Percentiles rank a stretch among this genome's conserved stretches.
Evolutionary conservation across 164 flowering plant species (phyloP).

Genomic region (Sextonia rubra): DNA sequence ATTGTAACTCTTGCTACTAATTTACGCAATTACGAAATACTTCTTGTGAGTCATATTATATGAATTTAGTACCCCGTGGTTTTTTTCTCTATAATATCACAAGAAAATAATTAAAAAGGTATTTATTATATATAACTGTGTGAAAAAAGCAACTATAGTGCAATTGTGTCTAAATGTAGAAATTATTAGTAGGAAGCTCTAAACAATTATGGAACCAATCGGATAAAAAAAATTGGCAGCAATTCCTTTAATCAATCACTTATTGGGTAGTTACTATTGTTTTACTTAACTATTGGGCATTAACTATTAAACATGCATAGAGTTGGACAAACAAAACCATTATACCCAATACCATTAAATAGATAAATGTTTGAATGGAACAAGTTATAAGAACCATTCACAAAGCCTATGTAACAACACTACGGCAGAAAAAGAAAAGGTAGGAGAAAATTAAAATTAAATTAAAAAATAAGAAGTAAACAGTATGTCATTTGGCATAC

Average conservation of each 20-base stretch:
- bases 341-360: background rate
- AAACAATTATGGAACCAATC: background rate
- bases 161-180: background rate
- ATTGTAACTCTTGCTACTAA: too few relatives aligned
- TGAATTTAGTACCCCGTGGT: background rate
- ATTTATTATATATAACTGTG: too few relatives aligned
- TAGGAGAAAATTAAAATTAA: too few relatives aligned
- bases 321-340: background rate
- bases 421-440: too few relatives aligned
- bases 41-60: too few relatives aligned
- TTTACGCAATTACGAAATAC: too few relatives aligned
- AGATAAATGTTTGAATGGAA: too few relatives aligned
- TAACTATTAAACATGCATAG: background rate
- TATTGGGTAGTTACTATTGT: too few relatives aligned
- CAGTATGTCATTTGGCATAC: background rate
- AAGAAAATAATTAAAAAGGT: background rate
- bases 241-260: background rate
- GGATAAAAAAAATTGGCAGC: background rate
- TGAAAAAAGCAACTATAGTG: background rate
- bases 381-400: too few relatives aligned
- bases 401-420: too few relatives aligned
- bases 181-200: background rate
- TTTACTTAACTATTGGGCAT: too few relatives aligned
- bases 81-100: too few relatives aligned
- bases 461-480: background rate